These are phyloP conservation scores for Grosmannia clavigera DNA, from an alignment of 2,329 filamentous ascomycete species.

Conservation along the genomic window DNA sequence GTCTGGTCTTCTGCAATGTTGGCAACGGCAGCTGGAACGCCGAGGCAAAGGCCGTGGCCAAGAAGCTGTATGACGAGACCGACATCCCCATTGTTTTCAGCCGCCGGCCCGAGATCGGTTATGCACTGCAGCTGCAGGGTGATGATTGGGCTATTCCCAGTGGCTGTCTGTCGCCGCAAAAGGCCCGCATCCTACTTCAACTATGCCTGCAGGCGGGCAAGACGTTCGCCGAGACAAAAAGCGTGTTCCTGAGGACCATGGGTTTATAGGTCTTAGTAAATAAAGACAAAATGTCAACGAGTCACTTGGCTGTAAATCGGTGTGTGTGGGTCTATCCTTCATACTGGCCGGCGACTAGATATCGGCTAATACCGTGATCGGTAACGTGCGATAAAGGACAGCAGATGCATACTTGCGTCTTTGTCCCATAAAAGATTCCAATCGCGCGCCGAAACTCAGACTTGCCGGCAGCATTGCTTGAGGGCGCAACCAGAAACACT, in stretches of 20 bases:
- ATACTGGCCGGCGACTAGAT: background rate
- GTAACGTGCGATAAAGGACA: too few relatives aligned
- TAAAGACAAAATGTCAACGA: background rate
- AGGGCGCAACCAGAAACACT: too few relatives aligned
- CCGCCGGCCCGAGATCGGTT: slow-evolving; percentile 17
- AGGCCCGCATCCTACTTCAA: slow-evolving; percentile 39
- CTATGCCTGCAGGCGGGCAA: slow-evolving; percentile 12
- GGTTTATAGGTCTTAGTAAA: background rate
- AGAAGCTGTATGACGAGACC: slow-evolving; percentile 30
- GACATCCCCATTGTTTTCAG: slow-evolving; percentile 40
- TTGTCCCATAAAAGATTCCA: too few relatives aligned
- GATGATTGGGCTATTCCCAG: background rate
- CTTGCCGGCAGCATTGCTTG: too few relatives aligned
- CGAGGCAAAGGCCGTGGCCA: slow-evolving; percentile 27
- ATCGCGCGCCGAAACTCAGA: too few relatives aligned
- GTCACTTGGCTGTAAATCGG: background rate
- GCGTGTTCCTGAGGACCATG: background rate
- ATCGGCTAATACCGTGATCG: background rate
- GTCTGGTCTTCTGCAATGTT: slow-evolving; percentile 42
- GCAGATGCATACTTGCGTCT: too few relatives aligned
- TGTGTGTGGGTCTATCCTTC: background rate
- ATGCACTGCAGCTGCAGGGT: slow-evolving; percentile 32
- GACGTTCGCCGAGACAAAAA: background rate
- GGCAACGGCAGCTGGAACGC: slow-evolving; percentile 39
- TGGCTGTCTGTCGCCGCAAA: slow-evolving; percentile 35